Evolutionary conservation across 2,329 filamentous ascomycete species (phyloP), one percentile per base, ranked within the genome.

Genomic region (Colletotrichum incanum): DNA sequence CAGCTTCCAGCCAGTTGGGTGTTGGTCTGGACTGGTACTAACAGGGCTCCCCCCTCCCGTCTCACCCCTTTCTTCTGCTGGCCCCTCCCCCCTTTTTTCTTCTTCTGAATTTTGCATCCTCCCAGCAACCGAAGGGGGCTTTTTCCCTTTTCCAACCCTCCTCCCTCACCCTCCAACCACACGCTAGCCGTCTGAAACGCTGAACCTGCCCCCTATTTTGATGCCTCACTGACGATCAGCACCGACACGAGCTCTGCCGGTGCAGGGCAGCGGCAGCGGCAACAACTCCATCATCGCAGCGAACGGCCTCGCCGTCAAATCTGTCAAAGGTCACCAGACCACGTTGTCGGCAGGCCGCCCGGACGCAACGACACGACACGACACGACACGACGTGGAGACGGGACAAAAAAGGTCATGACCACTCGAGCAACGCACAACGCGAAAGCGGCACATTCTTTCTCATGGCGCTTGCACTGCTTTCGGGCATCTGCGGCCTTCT

Each of bases 171-270:
- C 39, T 67, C 70, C 65, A 66, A 71, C 63, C 67, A 70, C 50
- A 59, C 65, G 56, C 63, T 68, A 69, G 65, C 61, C 47, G 62
- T 61, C 67, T 76, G 75, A 76, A 76, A 76, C 75, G 65, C 69
- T 66, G 65, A 68, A 34, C 54, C 49, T 60, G 49, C 74, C 73
- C 63, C 73, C 71, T 73, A 67, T 73, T 64, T 62, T 70, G 71
- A 67, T 75, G 67, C 73, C 63, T 71, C 63, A 69, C 47, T 69
- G 58, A 72, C 23, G 59, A 69, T 69, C 69, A 69, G 58, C 59
- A 64, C 69, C 65, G 65, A 72, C 69, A 63, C 41, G 43, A 39
- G 43, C 23, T 64, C 58, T 23, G 69, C 69, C 69, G 69, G 65
- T 64, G 69, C 65, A 68, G 58, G 50, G 65, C 45, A 58, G 69